Evolutionary conservation across 805 yeast species (phyloP), one percentile per base, ranked within the genome.

Genomic region (Candida coleopterorum): DNA sequence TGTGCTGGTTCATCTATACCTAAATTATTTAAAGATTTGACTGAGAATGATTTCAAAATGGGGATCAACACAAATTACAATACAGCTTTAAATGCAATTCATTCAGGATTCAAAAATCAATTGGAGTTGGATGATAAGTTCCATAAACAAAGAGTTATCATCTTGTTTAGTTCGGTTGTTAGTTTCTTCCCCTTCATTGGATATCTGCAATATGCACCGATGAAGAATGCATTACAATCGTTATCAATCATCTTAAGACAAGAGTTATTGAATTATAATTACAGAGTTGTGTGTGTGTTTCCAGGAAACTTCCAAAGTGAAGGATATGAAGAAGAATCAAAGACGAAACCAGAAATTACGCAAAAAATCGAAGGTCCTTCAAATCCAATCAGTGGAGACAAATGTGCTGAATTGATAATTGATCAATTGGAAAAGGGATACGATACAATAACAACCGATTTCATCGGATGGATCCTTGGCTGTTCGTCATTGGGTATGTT

Each of bases 261-360:
- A 47, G 99, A 93, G 55, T 68, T 83, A 29, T 50, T 69, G 1
- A 81, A 83, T 5, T 80, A 77, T 49, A 73, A 80, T 41, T 78
- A 81, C 44, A 62, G 81, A 18, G 84, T 93, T 0, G 74, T 82
- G 4, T 78, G 86, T 41, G 77, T 87, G 0, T 81, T 77, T 50
- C 95, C 97, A 0, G 98, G 98, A 0, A 88, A 87, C 53, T 88
- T 90, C 58, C 75, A 70, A 32, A 81, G 94, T 44, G 97, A 89
- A 56, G 99, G 98, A 0, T 93, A 59, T 52, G 74, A 62, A 3
- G 78, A 79, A 41, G 99, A 93, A 57, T 82, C 89, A 53, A 59
- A 62, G 38, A 82, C 94, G 2, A 93, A 93, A 55, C 97, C 98
- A 0, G 74, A 69, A 8, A 85, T 93, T 39, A 88, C 97, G 1